These are phyloP conservation scores for Ophiostoma triangulosporum DNA, from an alignment of 2,329 filamentous ascomycete genomes.

Conservation along the genomic window DNA sequence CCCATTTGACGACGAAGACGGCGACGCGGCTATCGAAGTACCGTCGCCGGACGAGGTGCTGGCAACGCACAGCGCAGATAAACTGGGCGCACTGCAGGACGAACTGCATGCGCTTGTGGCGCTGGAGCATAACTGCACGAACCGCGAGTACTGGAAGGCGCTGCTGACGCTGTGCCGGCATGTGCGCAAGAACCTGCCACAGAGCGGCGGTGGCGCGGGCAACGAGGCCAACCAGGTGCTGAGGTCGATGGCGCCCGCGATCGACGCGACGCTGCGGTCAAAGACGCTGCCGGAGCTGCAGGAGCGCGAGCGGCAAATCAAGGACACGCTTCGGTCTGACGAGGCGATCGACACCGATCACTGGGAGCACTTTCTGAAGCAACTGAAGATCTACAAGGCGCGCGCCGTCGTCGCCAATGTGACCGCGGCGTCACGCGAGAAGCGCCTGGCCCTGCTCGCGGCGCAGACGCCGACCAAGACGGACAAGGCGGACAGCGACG, in stretches of 20 bases:
- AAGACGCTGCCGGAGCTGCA: constrained; percentile 83
- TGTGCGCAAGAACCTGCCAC: constrained; percentile 35
- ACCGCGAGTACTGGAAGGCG: constrained; percentile 85
- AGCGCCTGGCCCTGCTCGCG: constrained; percentile 54
- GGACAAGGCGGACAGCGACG: neutral
- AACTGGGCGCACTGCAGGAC: constrained; percentile 63
- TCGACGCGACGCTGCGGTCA: constrained; percentile 72
- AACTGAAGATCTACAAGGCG: constrained; percentile 85
- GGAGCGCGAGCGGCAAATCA: constrained; percentile 74
- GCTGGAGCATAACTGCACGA: constrained; percentile 64
- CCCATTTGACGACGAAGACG: constrained; percentile 72
- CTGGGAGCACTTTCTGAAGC: constrained; percentile 85
- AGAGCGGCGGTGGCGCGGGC: constrained; percentile 30
- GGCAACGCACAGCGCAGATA: constrained; percentile 47
- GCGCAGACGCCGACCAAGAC: constrained; percentile 16
- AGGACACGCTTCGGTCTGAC: constrained; percentile 70
- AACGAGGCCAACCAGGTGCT: constrained; percentile 63
- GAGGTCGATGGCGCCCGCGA: constrained; percentile 70
- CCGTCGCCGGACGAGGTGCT: constrained; percentile 73
- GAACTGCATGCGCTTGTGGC: constrained; percentile 71
- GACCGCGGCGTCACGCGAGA: constrained; percentile 47
- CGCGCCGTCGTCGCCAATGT: constrained; percentile 32
- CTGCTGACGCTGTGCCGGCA: constrained; percentile 76
- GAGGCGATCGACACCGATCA: constrained; percentile 94
- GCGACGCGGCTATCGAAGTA: constrained; percentile 58